Conservation (phyloP, 805 yeast species). For the Phaffomyces opuntiae region DNA sequence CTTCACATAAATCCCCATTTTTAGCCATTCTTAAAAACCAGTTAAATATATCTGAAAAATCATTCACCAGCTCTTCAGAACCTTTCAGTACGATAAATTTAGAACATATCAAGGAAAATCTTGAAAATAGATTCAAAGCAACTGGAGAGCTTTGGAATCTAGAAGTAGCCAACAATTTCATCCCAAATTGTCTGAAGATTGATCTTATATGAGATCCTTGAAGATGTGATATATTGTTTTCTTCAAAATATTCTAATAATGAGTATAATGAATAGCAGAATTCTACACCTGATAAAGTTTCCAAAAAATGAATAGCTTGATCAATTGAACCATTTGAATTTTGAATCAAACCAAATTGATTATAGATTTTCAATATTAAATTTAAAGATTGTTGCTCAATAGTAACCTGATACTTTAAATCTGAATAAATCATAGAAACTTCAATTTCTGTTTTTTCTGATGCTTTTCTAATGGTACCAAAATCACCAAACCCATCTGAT, state of each 20-base stretch:
- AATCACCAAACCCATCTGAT: constrained; percentile 16
- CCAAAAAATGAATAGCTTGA: constrained; percentile 10
- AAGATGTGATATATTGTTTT: neutral
- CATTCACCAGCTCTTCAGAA: constrained; percentile 27
- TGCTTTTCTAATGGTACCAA: constrained; percentile 18
- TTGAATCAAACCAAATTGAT: constrained; percentile 3
- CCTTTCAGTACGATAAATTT: constrained; percentile 22
- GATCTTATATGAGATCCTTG: constrained; percentile 4
- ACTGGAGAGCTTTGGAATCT: constrained; percentile 34
- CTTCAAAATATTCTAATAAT: constrained; percentile 7
- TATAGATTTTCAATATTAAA: constrained; percentile 5
- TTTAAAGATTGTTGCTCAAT: constrained; percentile 9
- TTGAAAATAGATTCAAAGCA: constrained; percentile 29
- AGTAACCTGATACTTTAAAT: constrained; percentile 6
- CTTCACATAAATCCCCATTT: constrained; percentile 35
- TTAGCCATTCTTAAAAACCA: constrained; percentile 38
- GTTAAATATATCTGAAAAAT: constrained; percentile 39
- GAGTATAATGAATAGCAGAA: constrained; percentile 11
- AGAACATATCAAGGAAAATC: constrained; percentile 23
- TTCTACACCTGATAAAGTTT: constrained; percentile 4
- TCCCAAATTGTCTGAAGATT: constrained; percentile 13
- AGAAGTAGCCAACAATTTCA: constrained; percentile 20
- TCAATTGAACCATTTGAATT: constrained; percentile 6
- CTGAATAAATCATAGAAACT: neutral
- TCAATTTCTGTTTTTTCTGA: neutral